Conservation (phyloP, 306 rosid species). For the Rosa persica region DNA sequence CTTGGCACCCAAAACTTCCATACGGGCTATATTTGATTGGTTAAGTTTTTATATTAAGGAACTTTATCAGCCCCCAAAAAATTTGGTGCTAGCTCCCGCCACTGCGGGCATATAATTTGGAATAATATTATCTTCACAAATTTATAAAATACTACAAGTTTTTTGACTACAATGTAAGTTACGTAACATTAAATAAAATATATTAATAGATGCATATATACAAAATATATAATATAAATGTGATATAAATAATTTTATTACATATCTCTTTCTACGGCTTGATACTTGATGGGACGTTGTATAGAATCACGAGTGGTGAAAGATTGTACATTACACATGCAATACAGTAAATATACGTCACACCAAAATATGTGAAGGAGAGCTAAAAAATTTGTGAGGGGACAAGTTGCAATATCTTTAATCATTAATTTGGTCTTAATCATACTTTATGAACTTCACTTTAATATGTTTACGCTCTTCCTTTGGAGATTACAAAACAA, state of each 20-base stretch:
- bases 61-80: too few species aligned
- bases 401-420: constrained; percentile 38
- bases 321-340: constrained; percentile 2
- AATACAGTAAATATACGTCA: background rate
- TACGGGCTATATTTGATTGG: too few species aligned
- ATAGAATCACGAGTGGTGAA: background rate
- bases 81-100: too few species aligned
- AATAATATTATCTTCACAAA: background rate
- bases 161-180: background rate
- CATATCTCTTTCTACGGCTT: background rate
- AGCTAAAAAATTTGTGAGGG: constrained; percentile 12
- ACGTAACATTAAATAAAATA: background rate
- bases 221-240: background rate
- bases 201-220: background rate
- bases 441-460: constrained; percentile 35
- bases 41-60: too few species aligned
- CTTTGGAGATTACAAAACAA: constrained; percentile 32
- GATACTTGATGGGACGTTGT: background rate
- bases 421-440: constrained; percentile 37
- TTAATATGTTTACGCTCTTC: constrained; percentile 29
- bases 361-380: constrained; percentile 4
- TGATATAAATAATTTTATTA: background rate
- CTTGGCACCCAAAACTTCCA: too few species aligned
- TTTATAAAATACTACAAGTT: background rate
- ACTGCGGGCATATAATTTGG: background rate